Evolutionary conservation across 2,329 filamentous ascomycete species (phyloP), one percentile per base, ranked within the genome.

Genomic region (Hypomyces perniciosus): DNA sequence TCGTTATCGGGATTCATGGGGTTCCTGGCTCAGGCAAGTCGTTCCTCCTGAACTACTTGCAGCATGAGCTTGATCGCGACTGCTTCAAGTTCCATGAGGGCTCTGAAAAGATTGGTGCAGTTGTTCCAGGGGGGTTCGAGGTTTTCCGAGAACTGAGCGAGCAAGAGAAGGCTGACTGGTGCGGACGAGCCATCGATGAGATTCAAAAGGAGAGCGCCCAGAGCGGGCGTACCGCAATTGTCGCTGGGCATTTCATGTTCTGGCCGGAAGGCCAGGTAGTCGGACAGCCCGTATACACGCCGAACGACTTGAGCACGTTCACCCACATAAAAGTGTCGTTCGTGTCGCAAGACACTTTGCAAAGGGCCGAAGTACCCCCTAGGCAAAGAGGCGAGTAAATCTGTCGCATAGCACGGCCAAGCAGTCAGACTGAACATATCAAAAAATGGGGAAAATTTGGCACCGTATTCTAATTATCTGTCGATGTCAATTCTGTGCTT

Each of bases 241-340:
- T 85, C 3, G 64, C 76, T 4, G 79, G 79, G 0, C 78, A 85
- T 59, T 76, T 69, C 59, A 77, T 76, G 66, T 77, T 84, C 55
- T 82, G 77, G 76, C 4, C 53, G 0, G 68, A 75, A 28, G 4
- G 64, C 69, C 27, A 69, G 0, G 52, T 60, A 7, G 35, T 28
- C n/a, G 63, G 60, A 31, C 13, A 60, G 1, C 12, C 54, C 5
- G 70, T 79, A 0, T 70, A 63, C 46, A 83, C 76, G 0, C 8
- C 62, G 2, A 64, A 57, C 6, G 80, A 85, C 50, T 44, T 73
- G 4, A 40, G 66, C 0, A 69, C 62, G 0, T 85, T 72, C 59
- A 81, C 78, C 0, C 79, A 85, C 56, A 78, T n/a, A n/a, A n/a
- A n/a, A n/a, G n/a, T n/a, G n/a, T n/a, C n/a, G n/a, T n/a, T n/a